Evolutionary conservation across 1,284 basidiomycete species (phyloP), one percentile per base, ranked within the genome.

Genomic region (Vanrija humicola): DNA sequence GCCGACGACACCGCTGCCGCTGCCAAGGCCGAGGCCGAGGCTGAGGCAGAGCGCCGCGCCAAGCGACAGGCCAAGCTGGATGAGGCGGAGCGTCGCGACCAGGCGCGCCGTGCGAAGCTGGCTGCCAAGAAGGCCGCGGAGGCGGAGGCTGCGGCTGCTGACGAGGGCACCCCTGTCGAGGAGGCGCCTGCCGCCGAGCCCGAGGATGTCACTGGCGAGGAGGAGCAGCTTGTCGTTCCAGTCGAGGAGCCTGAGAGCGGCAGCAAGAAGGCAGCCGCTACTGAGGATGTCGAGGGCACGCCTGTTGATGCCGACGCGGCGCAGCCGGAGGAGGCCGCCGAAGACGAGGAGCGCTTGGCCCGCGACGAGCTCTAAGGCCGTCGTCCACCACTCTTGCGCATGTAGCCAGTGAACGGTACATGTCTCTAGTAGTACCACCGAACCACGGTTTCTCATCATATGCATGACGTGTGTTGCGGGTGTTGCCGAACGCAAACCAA

Each of bases 41-140:
- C 60, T 16, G 48, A 44, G 3, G 64, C 67, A 51, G 54, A 64
- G 40, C 65, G 65, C 46, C 58, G 65, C 5, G 55, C 61, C 2
- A 61, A 64, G 25, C 58, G 63, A 18, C 63, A 69, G 43, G 68
- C 66, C 9, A 74, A 73, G 57, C 63, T 70, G 59, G 70, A 66
- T 43, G 69, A 74, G 54, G 68, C 65, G 14, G 73, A 76, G 50
- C 62, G 64, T 16, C 62, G 69, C 5, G 72, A 76, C 52, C 50
- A 53, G n/a, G 51, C 61, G 3, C 59, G 74, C 16, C 59, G 70
- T 15, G 72, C 66, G 44, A 69, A 68, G 50, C 51, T 64, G 12
- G 63, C 57, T n/a, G 69, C 64, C 6, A 50, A 59, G 54, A 50
- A 51, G 12, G 44, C 48, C 0, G 54, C 61, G 0, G 55, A 54